phyloP scores from a whole-genome alignment of 805 yeast species.

The Jamesozyma hellenica region DNA sequence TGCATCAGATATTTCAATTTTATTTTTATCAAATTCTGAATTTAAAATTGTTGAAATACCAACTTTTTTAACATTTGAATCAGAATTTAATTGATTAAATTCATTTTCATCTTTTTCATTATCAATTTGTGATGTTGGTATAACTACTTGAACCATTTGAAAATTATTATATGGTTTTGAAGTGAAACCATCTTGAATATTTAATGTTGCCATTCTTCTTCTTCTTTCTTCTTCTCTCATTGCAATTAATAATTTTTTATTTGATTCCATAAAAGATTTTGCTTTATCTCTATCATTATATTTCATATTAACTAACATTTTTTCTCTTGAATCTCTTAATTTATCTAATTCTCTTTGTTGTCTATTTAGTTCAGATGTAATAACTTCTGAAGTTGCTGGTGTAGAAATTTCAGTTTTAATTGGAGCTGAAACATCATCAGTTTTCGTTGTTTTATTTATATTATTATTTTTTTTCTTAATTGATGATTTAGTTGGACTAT shows the following conservation, averaged over 20 bases:
- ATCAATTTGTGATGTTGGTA: too few species aligned
- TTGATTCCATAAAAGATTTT: constrained; percentile 27
- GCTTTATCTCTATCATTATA: constrained; percentile 28
- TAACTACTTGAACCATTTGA: too few species aligned
- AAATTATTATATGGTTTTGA: too few species aligned
- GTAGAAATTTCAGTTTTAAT: background rate
- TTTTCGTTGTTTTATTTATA: background rate
- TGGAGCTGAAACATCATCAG: background rate
- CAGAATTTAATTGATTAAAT: background rate
- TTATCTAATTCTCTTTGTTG: constrained; percentile 25
- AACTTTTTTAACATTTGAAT: constrained; percentile 10
- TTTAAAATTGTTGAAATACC: constrained; percentile 22
- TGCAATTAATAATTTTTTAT: constrained; percentile 24
- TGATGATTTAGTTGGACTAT: too few species aligned
- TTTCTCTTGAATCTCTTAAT: constrained; percentile 25
- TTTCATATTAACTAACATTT: constrained; percentile 28
- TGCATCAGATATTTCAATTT: background rate
- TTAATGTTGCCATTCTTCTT: constrained; percentile 21
- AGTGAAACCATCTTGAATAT: background rate
- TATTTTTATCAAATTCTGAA: constrained; percentile 3
- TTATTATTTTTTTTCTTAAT: background rate
- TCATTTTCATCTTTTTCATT: too few species aligned
- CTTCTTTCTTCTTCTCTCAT: constrained; percentile 27
- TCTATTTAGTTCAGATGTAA: constrained; percentile 6
- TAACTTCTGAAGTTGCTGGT: constrained; percentile 1